Evolutionary conservation across 148 eudicot species (phyloP).

Genomic region (Rhododendron mucronatum): DNA sequence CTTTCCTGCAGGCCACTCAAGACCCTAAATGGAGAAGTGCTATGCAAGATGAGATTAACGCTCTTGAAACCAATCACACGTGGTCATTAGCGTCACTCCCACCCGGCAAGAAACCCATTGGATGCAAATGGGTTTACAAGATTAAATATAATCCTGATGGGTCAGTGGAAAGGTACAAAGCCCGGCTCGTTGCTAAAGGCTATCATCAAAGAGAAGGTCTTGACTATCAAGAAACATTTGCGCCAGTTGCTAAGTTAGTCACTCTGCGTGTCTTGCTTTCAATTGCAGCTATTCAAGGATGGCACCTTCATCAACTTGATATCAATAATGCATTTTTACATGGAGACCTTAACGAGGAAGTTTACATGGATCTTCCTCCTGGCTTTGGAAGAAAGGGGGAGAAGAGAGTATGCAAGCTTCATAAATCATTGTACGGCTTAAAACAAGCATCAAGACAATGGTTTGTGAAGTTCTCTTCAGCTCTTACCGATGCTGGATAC

Average conservation of each 20-base stretch:
- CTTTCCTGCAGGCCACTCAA: neutral
- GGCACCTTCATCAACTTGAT: too few relatives aligned
- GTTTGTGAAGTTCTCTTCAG: neutral
- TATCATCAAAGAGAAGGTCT: too few relatives aligned
- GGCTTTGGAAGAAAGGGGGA: neutral
- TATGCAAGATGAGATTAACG: neutral
- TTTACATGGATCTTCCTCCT: too few relatives aligned
- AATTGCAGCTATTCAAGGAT: neutral
- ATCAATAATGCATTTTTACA: too few relatives aligned
- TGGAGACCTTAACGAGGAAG: too few relatives aligned
- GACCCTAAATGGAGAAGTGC: neutral
- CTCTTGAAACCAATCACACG: neutral
- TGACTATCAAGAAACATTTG: too few relatives aligned
- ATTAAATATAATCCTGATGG: neutral
- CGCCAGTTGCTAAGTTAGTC: too few relatives aligned
- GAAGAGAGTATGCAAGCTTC: neutral
- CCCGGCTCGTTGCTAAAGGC: too few relatives aligned
- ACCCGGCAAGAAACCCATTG: neutral
- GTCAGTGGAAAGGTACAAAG: too few relatives aligned
- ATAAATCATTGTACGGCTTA: neutral
- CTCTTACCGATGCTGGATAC: neutral
- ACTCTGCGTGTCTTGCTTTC: neutral
- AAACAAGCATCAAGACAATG: neutral
- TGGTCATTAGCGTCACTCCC: neutral
- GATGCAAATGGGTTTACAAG: neutral